Percentiles rank a stretch among this genome's conserved stretches.
Evolutionary conservation across 2,329 filamentous ascomycete genomes (phyloP).

Genomic region (Aspergillus oerlinghausenensis): DNA sequence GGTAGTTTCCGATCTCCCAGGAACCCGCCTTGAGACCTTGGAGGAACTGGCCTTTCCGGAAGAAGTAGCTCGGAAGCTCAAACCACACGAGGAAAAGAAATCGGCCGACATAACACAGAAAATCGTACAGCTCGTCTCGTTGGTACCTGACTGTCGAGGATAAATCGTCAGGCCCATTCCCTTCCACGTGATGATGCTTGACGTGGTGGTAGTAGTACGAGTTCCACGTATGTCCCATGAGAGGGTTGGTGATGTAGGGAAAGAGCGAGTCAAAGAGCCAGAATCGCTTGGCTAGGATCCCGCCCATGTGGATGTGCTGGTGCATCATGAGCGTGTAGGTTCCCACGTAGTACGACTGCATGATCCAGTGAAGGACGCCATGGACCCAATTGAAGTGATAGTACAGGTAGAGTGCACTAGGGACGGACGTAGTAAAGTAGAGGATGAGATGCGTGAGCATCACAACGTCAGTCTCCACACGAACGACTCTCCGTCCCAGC

Average conservation of each 20-base stretch:
- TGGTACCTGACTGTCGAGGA: conserved; percentile 74
- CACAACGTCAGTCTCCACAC: conserved; percentile 67
- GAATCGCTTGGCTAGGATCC: conserved; percentile 57
- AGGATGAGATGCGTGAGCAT: conserved; percentile 72
- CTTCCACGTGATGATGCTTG: conserved; percentile 80
- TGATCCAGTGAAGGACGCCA: conserved; percentile 59
- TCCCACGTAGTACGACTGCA: conserved; percentile 66
- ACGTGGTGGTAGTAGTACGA: conserved; percentile 82
- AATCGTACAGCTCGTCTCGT: conserved; percentile 62
- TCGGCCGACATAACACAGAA: conserved; percentile 66
- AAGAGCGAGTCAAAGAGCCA: conserved; percentile 59
- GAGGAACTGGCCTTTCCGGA: conserved; percentile 54
- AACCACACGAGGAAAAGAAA: conserved; percentile 72
- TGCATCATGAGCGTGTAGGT: conserved; percentile 78
- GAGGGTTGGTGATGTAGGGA: conserved; percentile 68
- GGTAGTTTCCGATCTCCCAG: conserved; percentile 60
- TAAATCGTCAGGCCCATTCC: conserved; percentile 71
- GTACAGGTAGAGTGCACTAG: conserved; percentile 63
- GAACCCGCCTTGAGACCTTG: conserved; percentile 54
- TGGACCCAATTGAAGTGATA: conserved; percentile 64
- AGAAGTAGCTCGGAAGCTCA: conserved; percentile 70
- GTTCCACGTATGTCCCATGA: conserved; percentile 83
- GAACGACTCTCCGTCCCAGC: conserved; percentile 54
- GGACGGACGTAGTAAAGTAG: conserved; percentile 65
- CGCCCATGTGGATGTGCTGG: conserved; percentile 75